A percentile compares a stretch with the other conserved stretches of the same genome.
phyloP scores from a whole-genome alignment of 1,284 basidiomycete genomes.

The Trametes pubescens region DNA sequence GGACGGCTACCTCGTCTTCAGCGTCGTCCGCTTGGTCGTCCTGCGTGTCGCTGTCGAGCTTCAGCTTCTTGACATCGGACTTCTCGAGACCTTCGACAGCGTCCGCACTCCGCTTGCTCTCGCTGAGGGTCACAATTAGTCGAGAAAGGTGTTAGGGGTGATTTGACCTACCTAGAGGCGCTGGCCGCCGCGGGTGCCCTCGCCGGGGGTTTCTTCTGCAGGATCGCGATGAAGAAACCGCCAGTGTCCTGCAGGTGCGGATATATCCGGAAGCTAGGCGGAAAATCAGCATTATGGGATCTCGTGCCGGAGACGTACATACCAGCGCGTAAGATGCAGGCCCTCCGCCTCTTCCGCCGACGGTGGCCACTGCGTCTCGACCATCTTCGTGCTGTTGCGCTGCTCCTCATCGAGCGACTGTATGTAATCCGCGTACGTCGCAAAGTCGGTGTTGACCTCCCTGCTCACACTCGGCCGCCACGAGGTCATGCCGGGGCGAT shows the following conservation, averaged over 20 bases:
- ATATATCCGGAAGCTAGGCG: conserved; percentile 82
- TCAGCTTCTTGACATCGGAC: conserved; percentile 58
- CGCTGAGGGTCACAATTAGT: conserved; percentile 35
- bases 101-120: conserved; percentile 59
- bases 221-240: conserved; percentile 95
- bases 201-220: conserved; percentile 58
- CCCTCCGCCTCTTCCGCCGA: conserved; percentile 56
- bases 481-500: conserved; percentile 75
- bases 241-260: conserved; percentile 98
- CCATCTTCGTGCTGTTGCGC: conserved; percentile 63
- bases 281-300: background rate
- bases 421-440: conserved; percentile 64
- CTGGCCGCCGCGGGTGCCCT: conserved; percentile 15
- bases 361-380: conserved; percentile 84
- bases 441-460: conserved; percentile 53
- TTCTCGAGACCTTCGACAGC: conserved; percentile 47
- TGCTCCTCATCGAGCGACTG: conserved; percentile 57
- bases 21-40: conserved; percentile 23
- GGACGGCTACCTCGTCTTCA: conserved; percentile 28
- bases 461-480: conserved; percentile 78
- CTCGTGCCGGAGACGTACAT: conserved; percentile 36
- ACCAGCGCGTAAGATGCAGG: conserved; percentile 79
- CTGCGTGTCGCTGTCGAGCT: conserved; percentile 43
- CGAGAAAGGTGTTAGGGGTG: background rate
- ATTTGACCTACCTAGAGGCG: conserved; percentile 36